Percentiles rank a stretch among this genome's conserved stretches.
phyloP scores from a whole-genome alignment of 306 rosid species.

The Sophora flavescens region DNA sequence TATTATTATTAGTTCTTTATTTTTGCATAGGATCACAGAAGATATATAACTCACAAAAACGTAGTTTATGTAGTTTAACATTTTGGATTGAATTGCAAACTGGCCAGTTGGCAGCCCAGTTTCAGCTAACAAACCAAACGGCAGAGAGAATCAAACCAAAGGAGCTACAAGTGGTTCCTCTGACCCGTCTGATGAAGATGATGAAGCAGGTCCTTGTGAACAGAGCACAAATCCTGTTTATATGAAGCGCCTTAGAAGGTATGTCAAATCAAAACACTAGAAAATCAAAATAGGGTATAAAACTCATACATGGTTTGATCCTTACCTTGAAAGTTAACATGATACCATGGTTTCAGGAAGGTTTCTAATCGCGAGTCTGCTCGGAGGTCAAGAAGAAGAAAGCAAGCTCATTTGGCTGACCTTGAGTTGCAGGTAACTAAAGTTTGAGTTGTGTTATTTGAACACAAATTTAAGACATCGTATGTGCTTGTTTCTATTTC shows the following conservation, averaged over 20 bases:
- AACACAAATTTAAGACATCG: too few relatives aligned
- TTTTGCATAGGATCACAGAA: background rate
- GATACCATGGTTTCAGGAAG: slow-evolving; percentile 63
- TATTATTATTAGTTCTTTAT: background rate
- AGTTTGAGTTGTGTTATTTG: too few relatives aligned
- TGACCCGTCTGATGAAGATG: slow-evolving; percentile 82
- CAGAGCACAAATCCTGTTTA: slow-evolving; percentile 65
- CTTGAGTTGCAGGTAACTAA: slow-evolving; percentile 78
- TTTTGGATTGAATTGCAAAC: slow-evolving; percentile 44
- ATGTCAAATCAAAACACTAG: background rate
- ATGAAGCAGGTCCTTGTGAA: slow-evolving; percentile 74
- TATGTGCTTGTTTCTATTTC: too few relatives aligned
- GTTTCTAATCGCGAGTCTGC: slow-evolving; percentile 86
- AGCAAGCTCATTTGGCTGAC: slow-evolving; percentile 72
- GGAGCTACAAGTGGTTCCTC: slow-evolving; percentile 79
- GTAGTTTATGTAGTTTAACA: slow-evolving; percentile 31
- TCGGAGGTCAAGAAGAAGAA: slow-evolving; percentile 84
- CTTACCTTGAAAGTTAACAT: background rate
- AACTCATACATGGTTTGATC: background rate
- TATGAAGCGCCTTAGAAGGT: slow-evolving; percentile 80
- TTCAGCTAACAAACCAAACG: slow-evolving; percentile 65
- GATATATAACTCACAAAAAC: slow-evolving; percentile 5
- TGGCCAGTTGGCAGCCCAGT: slow-evolving; percentile 80
- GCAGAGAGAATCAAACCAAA: slow-evolving; percentile 58
- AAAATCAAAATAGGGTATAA: background rate